Evolutionary conservation across 2,329 filamentous ascomycete species (phyloP).

Genomic region (Periconia digitata): DNA sequence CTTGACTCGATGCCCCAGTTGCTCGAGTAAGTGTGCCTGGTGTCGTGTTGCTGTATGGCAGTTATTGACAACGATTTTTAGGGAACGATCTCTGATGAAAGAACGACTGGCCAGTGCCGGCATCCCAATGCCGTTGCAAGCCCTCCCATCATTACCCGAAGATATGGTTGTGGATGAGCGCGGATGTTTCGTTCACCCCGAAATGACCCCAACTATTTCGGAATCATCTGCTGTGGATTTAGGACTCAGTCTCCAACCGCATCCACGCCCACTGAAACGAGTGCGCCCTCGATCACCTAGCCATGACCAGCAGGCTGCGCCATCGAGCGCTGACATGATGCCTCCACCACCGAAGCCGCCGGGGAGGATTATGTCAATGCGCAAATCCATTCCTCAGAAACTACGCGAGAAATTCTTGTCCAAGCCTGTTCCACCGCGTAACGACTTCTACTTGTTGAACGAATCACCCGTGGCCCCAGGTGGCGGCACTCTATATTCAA

Average conservation of each 20-base stretch:
- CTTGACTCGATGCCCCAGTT: constrained; percentile 29
- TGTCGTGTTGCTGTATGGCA: neutral
- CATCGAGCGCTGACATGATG: constrained; percentile 40
- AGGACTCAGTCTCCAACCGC: constrained; percentile 9
- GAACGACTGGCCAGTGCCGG: constrained; percentile 29
- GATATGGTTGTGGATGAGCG: constrained; percentile 7
- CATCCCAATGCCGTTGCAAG: constrained; percentile 29
- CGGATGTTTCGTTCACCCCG: too few relatives aligned
- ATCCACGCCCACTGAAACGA: constrained; percentile 30
- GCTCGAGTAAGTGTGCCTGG: constrained; percentile 22
- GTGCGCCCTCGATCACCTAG: constrained; percentile 31
- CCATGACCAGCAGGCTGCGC: constrained; percentile 14
- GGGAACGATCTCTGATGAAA: constrained; percentile 25
- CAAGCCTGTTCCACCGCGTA: too few relatives aligned
- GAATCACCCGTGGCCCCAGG: too few relatives aligned
- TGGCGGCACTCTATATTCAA: too few relatives aligned
- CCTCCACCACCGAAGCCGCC: constrained; percentile 39
- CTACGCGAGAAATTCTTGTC: too few relatives aligned
- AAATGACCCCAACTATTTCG: too few relatives aligned
- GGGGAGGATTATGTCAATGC: constrained; percentile 29
- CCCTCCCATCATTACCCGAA: constrained; percentile 19
- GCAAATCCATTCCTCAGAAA: constrained; percentile 22
- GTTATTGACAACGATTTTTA: constrained; percentile 10
- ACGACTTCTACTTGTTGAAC: too few relatives aligned
- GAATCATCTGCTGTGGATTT: too few relatives aligned